A percentile compares a stretch with the other conserved stretches of the same genome.
Conservation (phyloP, 2,329 filamentous ascomycete genomes). For the Biscogniauxia mediterranea region DNA sequence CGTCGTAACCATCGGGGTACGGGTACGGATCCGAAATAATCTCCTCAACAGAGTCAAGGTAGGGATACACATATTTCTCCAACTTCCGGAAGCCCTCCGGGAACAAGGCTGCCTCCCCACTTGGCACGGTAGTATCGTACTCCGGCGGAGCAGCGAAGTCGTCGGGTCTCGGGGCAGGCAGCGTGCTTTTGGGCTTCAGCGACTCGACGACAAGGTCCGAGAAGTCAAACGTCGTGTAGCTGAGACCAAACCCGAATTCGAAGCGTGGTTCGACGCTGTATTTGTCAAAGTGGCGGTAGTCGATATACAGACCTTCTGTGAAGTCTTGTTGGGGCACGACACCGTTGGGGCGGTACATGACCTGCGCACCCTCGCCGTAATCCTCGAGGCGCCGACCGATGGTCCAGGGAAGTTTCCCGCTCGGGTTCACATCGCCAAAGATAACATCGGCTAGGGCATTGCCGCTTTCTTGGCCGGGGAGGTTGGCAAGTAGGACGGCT, state of each 20-base stretch:
- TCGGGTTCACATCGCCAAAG: constrained; percentile 74
- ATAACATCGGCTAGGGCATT: constrained; percentile 77
- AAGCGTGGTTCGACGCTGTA: constrained; percentile 71
- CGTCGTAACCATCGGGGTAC: constrained; percentile 57
- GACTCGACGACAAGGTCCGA: constrained; percentile 48
- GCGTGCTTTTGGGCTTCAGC: constrained; percentile 44
- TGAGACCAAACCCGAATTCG: constrained; percentile 83
- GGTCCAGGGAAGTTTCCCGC: constrained; percentile 84
- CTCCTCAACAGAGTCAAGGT: constrained; percentile 53
- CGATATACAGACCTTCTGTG: constrained; percentile 78
- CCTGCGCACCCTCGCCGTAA: constrained; percentile 69
- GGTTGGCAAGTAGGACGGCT: constrained; percentile 76
- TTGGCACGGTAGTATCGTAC: constrained; percentile 55
- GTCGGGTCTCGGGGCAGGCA: constrained; percentile 38
- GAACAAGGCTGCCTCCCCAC: constrained; percentile 56
- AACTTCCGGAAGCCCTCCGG: constrained; percentile 60
- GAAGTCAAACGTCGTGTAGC: constrained; percentile 73
- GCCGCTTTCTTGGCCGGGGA: constrained; percentile 85
- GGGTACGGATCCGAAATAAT: constrained; percentile 40
- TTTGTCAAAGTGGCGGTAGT: constrained; percentile 88
- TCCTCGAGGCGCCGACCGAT: constrained; percentile 73
- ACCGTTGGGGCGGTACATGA: constrained; percentile 68
- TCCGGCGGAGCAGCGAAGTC: constrained; percentile 49
- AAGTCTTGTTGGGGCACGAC: constrained; percentile 80
- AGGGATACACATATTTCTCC: constrained; percentile 72